These are phyloP conservation scores for Sclerotinia spermophila DNA, from an alignment of 2,329 filamentous ascomycete species.

Conservation along the genomic window DNA sequence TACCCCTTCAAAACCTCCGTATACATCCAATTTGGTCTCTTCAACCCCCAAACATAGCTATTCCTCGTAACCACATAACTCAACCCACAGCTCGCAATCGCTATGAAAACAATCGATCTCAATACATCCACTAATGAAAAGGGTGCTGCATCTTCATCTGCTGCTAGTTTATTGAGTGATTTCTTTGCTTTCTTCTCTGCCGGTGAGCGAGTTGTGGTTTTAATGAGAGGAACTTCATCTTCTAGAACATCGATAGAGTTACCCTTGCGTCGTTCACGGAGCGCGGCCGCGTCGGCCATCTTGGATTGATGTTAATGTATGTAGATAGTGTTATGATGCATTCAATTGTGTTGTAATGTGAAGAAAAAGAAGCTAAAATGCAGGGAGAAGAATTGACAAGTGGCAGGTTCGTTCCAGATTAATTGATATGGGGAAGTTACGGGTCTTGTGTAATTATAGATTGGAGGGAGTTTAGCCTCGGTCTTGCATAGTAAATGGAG, in stretches of 20 bases:
- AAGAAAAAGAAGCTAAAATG: neutral
- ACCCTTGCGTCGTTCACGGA: conserved; percentile 14
- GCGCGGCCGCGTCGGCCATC: conserved; percentile 1
- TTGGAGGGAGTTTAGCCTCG: conserved; percentile 4
- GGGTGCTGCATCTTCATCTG: conserved; percentile 30
- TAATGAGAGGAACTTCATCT: neutral
- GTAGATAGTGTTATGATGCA: neutral
- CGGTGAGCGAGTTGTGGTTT: neutral
- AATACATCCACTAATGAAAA: conserved; percentile 32
- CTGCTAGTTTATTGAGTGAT: conserved; percentile 18
- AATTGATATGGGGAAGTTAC: conserved; percentile 10
- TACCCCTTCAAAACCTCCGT: conserved; percentile 27
- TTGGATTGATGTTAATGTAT: neutral
- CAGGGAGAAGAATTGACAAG: neutral
- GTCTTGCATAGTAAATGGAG: neutral
- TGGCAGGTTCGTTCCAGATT: conserved; percentile 6
- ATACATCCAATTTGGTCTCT: conserved; percentile 31
- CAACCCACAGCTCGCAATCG: conserved; percentile 28
- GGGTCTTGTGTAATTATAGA: neutral
- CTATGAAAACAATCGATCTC: conserved; percentile 32
- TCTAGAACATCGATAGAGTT: neutral
- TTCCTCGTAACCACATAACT: conserved; percentile 36
- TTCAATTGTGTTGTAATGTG: neutral
- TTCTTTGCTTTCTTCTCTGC: conserved; percentile 9
- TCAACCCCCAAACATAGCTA: conserved; percentile 32